Base-by-base conservation (phyloP, 805 yeast genomes). In the Spathaspora sp. region DNA sequence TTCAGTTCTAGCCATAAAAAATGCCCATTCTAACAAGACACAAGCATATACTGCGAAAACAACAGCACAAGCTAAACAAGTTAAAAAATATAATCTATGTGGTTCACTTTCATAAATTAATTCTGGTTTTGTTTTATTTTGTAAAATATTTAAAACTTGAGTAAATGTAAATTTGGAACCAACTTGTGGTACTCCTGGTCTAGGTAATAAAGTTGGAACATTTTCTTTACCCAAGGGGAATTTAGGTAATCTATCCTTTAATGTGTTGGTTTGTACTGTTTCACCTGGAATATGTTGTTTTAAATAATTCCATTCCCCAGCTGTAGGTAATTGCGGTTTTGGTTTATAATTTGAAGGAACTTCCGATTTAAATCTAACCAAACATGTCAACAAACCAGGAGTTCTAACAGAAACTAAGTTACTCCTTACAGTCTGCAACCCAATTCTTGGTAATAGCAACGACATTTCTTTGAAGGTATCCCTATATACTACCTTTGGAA, bases 51-150 rank as follows among this genome's bases (percentile, higher is more conserved):
- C 75, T 2, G 86, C 73, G 58, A 86, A 81, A 10, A 85, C 82
- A 39, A 87, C 69, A 0, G 91, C 89, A 61, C 86, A 76, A 44
- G 88, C 82, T 55, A 84, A 81, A 62, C 88, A 80, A 18, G 82
- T 78, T 10, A 87, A 70, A 64, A 88, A 89, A 65, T 88, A 89
- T 31, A 87, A 72, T 51, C 87, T 73, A 63, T 89, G 96, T 0
- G 94, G 88, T 67, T 89, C 96, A 23, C 91, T 82, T 72, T 88
- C 93, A 67, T 89, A 89, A 44, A 89, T 76, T 49, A 89, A 71
- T 60, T 88, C 96, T 0, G 93, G 93, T 46, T 78, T 76, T 11
- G 67, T 69, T 57, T 84, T 81, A 40, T 71, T 69, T 53, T 77
- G 72, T 54, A 89, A 69, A 10, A 80, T 76, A 51, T 78, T 77